phyloP scores from a whole-genome alignment of 2,329 filamentous ascomycete species.

The Penicillium olsonii region DNA sequence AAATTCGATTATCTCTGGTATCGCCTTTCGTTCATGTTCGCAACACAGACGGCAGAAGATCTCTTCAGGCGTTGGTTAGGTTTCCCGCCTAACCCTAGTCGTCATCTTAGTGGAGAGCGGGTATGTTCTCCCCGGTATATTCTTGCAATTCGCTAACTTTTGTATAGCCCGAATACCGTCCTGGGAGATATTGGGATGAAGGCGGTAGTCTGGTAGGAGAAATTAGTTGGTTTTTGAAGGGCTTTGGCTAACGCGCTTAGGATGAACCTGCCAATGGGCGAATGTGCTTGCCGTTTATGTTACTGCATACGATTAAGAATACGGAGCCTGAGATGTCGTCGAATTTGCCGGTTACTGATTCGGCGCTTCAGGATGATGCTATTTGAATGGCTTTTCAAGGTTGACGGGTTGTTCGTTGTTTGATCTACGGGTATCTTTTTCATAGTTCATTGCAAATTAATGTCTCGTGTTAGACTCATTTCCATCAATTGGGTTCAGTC shows the following conservation, averaged over 20 bases:
- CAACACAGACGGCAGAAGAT: conserved; percentile 3
- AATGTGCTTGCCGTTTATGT: conserved; percentile 30
- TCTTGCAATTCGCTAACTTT: not conserved
- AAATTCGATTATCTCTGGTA: conserved; percentile 5
- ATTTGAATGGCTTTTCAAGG: not conserved
- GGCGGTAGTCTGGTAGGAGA: conserved; percentile 7
- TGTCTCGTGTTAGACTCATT: too few species aligned
- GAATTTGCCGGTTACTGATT: conserved; percentile 1
- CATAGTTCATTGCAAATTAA: too few species aligned
- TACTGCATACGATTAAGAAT: conserved; percentile 32
- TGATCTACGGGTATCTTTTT: too few species aligned
- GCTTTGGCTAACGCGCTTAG: not conserved
- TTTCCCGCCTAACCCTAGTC: not conserved
- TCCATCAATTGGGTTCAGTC: too few species aligned
- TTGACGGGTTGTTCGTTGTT: too few species aligned
- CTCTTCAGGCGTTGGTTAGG: conserved; percentile 9
- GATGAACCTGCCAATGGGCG: conserved; percentile 19
- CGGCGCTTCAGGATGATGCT: conserved; percentile 1
- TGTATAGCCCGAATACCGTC: conserved; percentile 3
- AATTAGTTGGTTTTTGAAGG: too few species aligned
- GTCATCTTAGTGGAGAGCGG: not conserved
- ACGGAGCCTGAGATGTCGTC: not conserved
- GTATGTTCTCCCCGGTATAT: not conserved
- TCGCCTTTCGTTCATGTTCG: conserved; percentile 8
- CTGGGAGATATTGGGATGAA: conserved; percentile 20